These are phyloP conservation scores for Rhynchospora pubera DNA, from an alignment of 176 grass and related monocot genomes.

Conservation along the genomic window DNA sequence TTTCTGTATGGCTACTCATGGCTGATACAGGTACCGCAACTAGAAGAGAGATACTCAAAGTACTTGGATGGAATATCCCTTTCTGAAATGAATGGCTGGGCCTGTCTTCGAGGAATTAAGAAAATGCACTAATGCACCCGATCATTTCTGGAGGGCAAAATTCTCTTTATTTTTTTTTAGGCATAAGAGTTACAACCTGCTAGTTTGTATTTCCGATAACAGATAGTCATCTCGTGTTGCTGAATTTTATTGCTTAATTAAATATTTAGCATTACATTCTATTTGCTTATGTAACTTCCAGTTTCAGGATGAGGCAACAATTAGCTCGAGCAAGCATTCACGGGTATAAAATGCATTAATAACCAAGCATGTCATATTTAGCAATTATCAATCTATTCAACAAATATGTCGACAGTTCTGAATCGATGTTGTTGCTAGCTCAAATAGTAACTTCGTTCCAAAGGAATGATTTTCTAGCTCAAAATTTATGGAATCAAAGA, in stretches of 20 bases:
- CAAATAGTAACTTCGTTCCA: not conserved
- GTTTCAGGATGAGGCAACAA: not conserved
- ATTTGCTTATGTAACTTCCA: not conserved
- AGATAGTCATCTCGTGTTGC: not conserved
- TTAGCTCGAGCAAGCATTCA: not conserved
- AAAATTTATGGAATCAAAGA: not conserved
- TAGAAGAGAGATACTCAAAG: conserved; percentile 59
- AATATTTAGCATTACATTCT: not conserved
- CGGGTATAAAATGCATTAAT: not conserved
- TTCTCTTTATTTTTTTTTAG: not conserved
- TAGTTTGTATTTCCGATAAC: not conserved
- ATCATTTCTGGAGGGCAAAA: not conserved
- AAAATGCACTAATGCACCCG: conserved; percentile 8
- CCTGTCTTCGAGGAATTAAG: conserved; percentile 63
- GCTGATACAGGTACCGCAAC: conserved; percentile 44
- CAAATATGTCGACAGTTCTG: not conserved
- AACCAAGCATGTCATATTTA: not conserved
- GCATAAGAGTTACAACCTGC: not conserved
- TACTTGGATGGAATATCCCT: conserved; percentile 52
- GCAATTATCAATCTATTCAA: not conserved
- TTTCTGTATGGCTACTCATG: not conserved
- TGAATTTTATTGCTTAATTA: not conserved
- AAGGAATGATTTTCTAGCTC: not conserved
- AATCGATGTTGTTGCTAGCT: not conserved
- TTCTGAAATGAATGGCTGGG: conserved; percentile 81